A percentile compares a stretch with the other conserved stretches of the same genome.
Evolutionary conservation across 2,329 filamentous ascomycete species (phyloP).

Genomic region (Falciphora oryzae): DNA sequence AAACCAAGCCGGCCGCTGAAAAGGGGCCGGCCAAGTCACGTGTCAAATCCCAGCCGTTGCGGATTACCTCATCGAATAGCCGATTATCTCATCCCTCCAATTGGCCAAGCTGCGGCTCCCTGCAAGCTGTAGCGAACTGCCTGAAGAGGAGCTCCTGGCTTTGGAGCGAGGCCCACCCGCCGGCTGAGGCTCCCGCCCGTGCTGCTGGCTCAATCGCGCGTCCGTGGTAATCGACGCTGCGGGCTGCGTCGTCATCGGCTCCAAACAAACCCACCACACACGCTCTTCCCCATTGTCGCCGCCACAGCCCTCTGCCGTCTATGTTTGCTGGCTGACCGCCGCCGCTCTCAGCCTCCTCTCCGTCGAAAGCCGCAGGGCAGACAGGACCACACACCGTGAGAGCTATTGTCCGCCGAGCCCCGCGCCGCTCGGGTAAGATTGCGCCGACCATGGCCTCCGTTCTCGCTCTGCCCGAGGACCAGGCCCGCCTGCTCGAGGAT

Average conservation of each 20-base stretch:
- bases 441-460: conserved; percentile 23
- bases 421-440: conserved; percentile 6
- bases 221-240: neutral
- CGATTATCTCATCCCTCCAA: neutral
- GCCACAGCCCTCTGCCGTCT: neutral
- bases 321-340: neutral
- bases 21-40: neutral
- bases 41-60: neutral
- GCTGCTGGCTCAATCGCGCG: neutral
- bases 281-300: neutral
- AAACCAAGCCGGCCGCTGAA: too few relatives aligned
- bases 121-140: neutral
- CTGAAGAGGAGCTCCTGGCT: neutral
- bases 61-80: neutral
- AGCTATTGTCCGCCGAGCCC: conserved; percentile 10
- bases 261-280: neutral
- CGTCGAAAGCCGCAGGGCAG: neutral
- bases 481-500: conserved; percentile 93
- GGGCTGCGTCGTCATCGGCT: conserved; percentile 9
- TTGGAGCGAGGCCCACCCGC: neutral
- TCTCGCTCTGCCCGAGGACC: conserved; percentile 67
- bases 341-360: neutral
- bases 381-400: conserved; percentile 2
- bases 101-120: neutral
- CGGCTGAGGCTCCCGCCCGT: neutral